Base-by-base conservation (phyloP, 2,329 filamentous ascomycete species). In the Alternaria ventricosa region DNA sequence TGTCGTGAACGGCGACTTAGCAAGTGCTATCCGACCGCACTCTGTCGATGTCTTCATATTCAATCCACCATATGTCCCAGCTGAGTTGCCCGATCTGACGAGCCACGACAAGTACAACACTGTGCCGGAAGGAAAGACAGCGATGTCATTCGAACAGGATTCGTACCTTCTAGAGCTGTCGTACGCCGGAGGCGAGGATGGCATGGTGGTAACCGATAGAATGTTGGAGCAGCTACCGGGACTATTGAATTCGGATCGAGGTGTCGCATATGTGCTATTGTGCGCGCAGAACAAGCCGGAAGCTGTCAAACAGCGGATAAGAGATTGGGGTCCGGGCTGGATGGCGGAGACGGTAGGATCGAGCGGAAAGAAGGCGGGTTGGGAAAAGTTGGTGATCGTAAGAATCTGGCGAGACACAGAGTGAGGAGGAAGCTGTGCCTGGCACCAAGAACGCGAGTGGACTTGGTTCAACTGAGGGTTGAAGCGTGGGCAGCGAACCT, bases 21-120 rank as follows among this genome's bases (percentile, higher is more conserved):
- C 86, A 5, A 80, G 86, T 3, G 83, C 90, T 1, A 81, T 96
- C 44, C 85, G 86, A 8, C 75, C 82, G 0, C 83, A 85, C 3
- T 80, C 82, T 43, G 86, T 97, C 6, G 96, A 99, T 76, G 86
- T 99, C 11, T 85, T 99, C 66, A 87, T 99, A 27, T 99, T 98
- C 85, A 99, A 99, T 77, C 96, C 96, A 57, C 96, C 96, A 0
- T 99, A 99, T 78, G 96, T 99, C 13, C 96, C 96, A 2, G 96
- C 94, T 3, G 86, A 90, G 25, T 82, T 96, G 63, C 94, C 95
- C 1, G 78, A 81, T 23, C 80, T 87, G 36, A 81, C 85, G 6
- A 71, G 72, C 50, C 79, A 81, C 60, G 64, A 70, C 18, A 61
- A 57, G 18, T 80, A 76, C 67, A 79, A 80, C 47, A 56, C 64